Conservation (phyloP, 2,329 filamentous ascomycete species). For the Cucurbitaria berberidis region DNA sequence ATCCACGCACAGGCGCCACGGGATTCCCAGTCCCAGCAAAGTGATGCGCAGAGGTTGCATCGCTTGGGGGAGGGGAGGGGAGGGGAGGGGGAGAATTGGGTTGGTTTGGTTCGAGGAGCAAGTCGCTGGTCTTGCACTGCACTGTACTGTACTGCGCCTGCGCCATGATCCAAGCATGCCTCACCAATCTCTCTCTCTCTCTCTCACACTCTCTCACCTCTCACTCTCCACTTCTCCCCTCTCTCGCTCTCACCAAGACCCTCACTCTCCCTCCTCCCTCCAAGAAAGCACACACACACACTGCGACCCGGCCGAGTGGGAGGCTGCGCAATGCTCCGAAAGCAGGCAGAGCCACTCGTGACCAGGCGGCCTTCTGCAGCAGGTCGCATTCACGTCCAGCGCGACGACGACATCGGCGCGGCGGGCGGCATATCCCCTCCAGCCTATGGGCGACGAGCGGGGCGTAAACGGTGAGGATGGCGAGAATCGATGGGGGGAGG, state of each 20-base stretch:
- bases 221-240: too few relatives aligned
- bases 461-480: constrained; percentile 8
- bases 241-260: too few relatives aligned
- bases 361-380: constrained; percentile 15
- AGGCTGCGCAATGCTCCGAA: constrained; percentile 47
- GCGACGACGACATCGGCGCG: constrained; percentile 3
- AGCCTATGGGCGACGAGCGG: constrained; percentile 7
- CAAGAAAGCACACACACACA: too few relatives aligned
- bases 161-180: constrained; percentile 41
- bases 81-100: constrained; percentile 20
- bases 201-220: too few relatives aligned
- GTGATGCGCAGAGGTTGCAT: constrained; percentile 37
- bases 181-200: too few relatives aligned
- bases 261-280: constrained; percentile 27
- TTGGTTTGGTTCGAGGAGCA: too few relatives aligned
- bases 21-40: too few relatives aligned
- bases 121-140: too few relatives aligned
- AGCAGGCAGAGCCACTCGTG: constrained; percentile 33
- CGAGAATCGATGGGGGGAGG: constrained; percentile 21
- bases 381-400: constrained; percentile 12
- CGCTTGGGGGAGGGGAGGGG: constrained; percentile 24
- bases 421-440: constrained; percentile 32
- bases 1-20: constrained; percentile 27
- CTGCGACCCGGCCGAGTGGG: constrained; percentile 38
- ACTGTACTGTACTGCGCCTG: constrained; percentile 17